Evolutionary conservation across 2,329 filamentous ascomycete species (phyloP).

Genomic region (Pseudogymnoascus sp.): DNA sequence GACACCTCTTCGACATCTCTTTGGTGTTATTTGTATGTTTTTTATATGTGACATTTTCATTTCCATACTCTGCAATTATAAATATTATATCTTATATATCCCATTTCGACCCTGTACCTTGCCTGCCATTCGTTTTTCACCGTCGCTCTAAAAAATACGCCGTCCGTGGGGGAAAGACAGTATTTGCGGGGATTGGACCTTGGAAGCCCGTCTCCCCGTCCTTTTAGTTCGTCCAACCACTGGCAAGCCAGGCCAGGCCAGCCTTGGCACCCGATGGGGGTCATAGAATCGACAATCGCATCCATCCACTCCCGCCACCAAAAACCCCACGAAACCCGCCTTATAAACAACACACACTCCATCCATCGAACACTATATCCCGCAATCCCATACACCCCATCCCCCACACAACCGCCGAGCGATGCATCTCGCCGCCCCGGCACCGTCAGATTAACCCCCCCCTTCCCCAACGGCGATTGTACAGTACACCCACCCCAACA

Average conservation of each 20-base stretch:
- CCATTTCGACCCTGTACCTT: not conserved
- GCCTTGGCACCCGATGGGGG: conserved; percentile 5
- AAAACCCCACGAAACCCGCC: conserved; percentile 6
- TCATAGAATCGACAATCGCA: conserved; percentile 8
- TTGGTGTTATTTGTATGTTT: not conserved
- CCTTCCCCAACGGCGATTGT: not conserved
- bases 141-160: not conserved
- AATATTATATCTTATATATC: not conserved
- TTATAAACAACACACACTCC: conserved; percentile 5
- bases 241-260: not conserved
- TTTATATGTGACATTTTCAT: not conserved
- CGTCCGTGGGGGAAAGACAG: not conserved
- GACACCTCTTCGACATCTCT: not conserved
- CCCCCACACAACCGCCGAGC: not conserved
- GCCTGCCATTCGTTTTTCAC: not conserved
- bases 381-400: not conserved
- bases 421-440: conserved; percentile 1
- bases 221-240: conserved; percentile 1
- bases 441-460: conserved; percentile 2
- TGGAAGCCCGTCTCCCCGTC: not conserved
- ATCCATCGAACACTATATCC: not conserved
- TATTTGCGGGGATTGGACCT: conserved; percentile 1
- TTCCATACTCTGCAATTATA: not conserved
- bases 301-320: conserved; percentile 5
- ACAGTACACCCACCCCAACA: not conserved